Conservation (phyloP, 2,329 filamentous ascomycete genomes). For the Basipetospora chlamydospora region DNA sequence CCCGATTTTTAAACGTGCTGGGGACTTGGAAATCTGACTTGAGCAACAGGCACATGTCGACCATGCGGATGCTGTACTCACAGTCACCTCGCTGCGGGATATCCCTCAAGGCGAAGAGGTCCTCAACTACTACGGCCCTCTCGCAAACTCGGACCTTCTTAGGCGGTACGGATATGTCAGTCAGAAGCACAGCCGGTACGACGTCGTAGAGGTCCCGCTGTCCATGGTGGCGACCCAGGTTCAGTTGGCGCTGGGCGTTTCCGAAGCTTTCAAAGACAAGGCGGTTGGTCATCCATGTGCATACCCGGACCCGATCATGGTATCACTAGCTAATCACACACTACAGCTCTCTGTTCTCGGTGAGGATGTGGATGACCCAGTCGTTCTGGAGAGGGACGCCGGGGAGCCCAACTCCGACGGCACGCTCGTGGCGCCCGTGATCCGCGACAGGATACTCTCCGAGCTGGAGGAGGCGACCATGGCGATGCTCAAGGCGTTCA, state of each 20-base stretch:
- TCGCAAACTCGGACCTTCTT: slow-evolving; percentile 69
- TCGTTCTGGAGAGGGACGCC: slow-evolving; percentile 48
- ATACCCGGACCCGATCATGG: too few species aligned
- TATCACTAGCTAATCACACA: too few species aligned
- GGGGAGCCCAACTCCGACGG: slow-evolving; percentile 37
- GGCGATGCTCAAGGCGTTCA: slow-evolving; percentile 31
- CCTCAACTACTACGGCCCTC: slow-evolving; percentile 77
- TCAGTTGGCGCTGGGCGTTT: slow-evolving; percentile 9
- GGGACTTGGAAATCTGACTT: background rate
- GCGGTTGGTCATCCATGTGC: slow-evolving; percentile 18
- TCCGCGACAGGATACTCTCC: slow-evolving; percentile 28
- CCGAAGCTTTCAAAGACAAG: slow-evolving; percentile 19
- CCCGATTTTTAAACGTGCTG: background rate
- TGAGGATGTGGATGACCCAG: slow-evolving; percentile 58
- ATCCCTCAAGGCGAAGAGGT: slow-evolving; percentile 63
- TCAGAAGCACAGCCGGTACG: slow-evolving; percentile 58
- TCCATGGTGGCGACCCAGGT: slow-evolving; percentile 36
- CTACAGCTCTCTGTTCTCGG: slow-evolving; percentile 17
- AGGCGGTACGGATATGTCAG: slow-evolving; percentile 83
- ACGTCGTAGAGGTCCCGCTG: slow-evolving; percentile 68
- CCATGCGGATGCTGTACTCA: slow-evolving; percentile 39
- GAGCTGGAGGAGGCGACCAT: slow-evolving; percentile 39
- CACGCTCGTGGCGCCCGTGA: slow-evolving; percentile 21
- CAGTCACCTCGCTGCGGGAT: slow-evolving; percentile 55
- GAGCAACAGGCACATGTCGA: slow-evolving; percentile 33